A percentile compares a stretch with the other conserved stretches of the same genome.
Conservation (phyloP, 23 red algal species). For the Gracilaria domingensis region DNA sequence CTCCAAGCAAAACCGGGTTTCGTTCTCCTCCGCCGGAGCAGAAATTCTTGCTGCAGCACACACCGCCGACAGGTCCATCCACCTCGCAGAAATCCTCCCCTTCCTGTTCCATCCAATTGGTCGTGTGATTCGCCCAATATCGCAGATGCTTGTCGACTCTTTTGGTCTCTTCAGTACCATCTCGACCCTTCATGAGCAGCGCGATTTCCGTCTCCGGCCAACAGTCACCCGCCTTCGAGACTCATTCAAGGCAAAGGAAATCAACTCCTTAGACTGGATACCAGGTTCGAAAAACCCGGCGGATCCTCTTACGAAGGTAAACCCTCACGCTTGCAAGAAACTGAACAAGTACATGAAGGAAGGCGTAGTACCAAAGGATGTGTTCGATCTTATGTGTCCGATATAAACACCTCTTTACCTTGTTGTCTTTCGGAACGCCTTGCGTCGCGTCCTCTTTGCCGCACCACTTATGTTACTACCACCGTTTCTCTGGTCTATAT, state of each 20-base stretch:
- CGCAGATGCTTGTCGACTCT: not conserved
- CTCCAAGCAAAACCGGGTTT: not conserved
- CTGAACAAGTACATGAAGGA: not conserved
- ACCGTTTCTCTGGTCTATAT: too few species aligned
- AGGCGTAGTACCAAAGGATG: not conserved
- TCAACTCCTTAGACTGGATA: conserved; percentile 12
- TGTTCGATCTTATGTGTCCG: not conserved
- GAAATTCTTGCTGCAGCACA: conserved; percentile 3
- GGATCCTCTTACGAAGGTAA: conserved; percentile 3
- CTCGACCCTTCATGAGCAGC: conserved; percentile 14
- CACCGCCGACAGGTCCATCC: not conserved
- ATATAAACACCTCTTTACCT: not conserved
- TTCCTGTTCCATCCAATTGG: not conserved
- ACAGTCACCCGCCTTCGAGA: conserved; percentile 14
- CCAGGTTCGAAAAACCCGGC: not conserved
- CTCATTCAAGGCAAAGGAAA: not conserved
- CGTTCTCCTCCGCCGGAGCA: conserved; percentile 3
- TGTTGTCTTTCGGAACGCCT: not conserved
- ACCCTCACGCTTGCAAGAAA: not conserved
- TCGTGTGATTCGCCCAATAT: not conserved
- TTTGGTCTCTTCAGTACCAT: conserved; percentile 6
- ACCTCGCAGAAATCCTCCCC: not conserved
- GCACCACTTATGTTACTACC: too few species aligned
- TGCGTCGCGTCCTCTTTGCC: too few species aligned
- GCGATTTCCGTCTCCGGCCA: not conserved